phyloP scores from a whole-genome alignment of 106 monocot genomes.

The Allium sativum region DNA sequence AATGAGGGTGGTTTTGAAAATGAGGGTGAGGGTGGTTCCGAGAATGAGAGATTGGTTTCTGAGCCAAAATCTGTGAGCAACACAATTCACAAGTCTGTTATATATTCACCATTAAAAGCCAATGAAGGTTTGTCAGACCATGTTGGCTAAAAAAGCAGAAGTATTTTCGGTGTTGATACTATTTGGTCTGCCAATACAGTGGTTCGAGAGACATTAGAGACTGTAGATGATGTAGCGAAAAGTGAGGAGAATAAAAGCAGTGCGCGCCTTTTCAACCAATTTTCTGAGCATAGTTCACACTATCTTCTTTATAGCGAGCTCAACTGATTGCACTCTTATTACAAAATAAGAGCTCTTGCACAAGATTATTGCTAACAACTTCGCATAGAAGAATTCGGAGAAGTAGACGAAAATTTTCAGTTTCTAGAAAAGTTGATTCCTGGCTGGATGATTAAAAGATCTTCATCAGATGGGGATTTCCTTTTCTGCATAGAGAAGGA shows the following conservation, averaged over 20 bases:
- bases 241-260: conserved; percentile 9
- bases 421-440: conserved; percentile 63
- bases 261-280: neutral
- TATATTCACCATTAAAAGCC: too few relatives aligned
- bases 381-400: conserved; percentile 65
- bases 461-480: conserved; percentile 37
- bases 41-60: conserved; percentile 9
- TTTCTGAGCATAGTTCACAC: conserved; percentile 45
- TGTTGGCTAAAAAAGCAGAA: neutral
- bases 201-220: conserved; percentile 8
- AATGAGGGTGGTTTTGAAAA: too few relatives aligned
- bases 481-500: too few relatives aligned
- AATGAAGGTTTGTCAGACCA: neutral
- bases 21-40: too few relatives aligned
- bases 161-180: conserved; percentile 10
- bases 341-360: conserved; percentile 88
- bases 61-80: too few relatives aligned
- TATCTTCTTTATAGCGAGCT: conserved; percentile 33
- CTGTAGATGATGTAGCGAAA: conserved; percentile 3
- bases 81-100: too few relatives aligned
- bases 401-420: conserved; percentile 63
- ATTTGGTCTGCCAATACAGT: neutral
- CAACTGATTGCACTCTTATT: conserved; percentile 35
- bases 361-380: conserved; percentile 77
- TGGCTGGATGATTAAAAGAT: conserved; percentile 56